Evolutionary conservation across 78 protist genomes (phyloP).

Genomic region (Guillardia theta): DNA sequence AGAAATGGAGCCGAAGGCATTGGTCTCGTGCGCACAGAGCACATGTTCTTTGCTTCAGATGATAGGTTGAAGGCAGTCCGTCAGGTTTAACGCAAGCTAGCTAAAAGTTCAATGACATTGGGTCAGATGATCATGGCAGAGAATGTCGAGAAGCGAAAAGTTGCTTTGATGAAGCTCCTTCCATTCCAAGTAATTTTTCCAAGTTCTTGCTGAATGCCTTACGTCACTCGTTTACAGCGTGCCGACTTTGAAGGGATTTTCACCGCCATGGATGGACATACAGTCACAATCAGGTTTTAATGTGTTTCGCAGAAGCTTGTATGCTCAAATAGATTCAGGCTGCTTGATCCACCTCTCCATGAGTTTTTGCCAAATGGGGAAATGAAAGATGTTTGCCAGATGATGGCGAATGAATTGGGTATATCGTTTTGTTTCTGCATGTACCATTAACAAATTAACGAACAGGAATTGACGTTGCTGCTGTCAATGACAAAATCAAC

Average conservation of each 20-base stretch:
- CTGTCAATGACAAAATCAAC: neutral
- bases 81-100: too few species aligned
- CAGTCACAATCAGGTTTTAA: slow-evolving; percentile 79
- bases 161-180: slow-evolving; percentile 66
- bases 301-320: too few species aligned
- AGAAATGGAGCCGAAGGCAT: slow-evolving; percentile 52
- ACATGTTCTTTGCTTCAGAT: slow-evolving; percentile 71
- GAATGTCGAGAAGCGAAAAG: slow-evolving; percentile 32
- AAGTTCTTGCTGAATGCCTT: too few species aligned
- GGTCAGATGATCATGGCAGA: slow-evolving; percentile 77
- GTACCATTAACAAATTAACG: too few species aligned
- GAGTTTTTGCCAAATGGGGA: slow-evolving; percentile 68
- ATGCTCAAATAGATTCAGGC: too few species aligned
- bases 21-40: slow-evolving; percentile 78
- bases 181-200: too few species aligned
- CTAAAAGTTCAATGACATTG: too few species aligned
- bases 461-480: slow-evolving; percentile 33
- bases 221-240: too few species aligned
- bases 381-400: slow-evolving; percentile 1
- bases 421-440: too few species aligned
- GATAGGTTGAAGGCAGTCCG: slow-evolving; percentile 62
- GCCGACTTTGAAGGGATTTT: slow-evolving; percentile 59
- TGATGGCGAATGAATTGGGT: slow-evolving; percentile 29
- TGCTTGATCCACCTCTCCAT: slow-evolving; percentile 90
- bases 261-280: slow-evolving; percentile 63